Percentiles rank a stretch among this genome's conserved stretches.
Evolutionary conservation across 257 asterid genomes (phyloP).

Genomic region (Solanum bulbocastanum): DNA sequence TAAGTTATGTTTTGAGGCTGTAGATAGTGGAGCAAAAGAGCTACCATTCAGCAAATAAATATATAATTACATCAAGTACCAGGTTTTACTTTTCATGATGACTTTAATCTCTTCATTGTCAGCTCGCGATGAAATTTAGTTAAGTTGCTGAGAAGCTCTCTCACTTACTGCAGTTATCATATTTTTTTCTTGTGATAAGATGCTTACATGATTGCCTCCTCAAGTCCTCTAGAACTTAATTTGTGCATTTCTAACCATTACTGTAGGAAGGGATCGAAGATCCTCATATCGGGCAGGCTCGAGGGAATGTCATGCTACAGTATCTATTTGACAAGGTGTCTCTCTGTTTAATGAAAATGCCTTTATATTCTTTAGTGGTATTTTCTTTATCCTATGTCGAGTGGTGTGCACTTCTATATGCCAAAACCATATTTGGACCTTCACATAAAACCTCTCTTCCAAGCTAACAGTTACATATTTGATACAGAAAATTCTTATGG

Average conservation of each 20-base stretch:
- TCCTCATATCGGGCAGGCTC: background rate
- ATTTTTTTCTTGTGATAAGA: no score
- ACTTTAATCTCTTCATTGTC: no score
- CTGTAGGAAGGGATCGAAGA: background rate
- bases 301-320: background rate
- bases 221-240: background rate
- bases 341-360: background rate
- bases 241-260: background rate
- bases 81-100: no score
- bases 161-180: no score
- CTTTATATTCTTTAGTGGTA: background rate
- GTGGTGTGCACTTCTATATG: background rate
- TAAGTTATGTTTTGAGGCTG: no score
- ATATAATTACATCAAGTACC: no score
- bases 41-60: no score
- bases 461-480: background rate
- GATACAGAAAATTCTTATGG: background rate
- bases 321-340: background rate
- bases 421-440: background rate
- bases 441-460: background rate
- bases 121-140: no score
- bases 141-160: no score
- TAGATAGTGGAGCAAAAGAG: no score
- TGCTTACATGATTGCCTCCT: background rate
- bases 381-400: background rate